phyloP scores from a whole-genome alignment of 768 basidiomycete species.

The Phylloporus scabripes region DNA sequence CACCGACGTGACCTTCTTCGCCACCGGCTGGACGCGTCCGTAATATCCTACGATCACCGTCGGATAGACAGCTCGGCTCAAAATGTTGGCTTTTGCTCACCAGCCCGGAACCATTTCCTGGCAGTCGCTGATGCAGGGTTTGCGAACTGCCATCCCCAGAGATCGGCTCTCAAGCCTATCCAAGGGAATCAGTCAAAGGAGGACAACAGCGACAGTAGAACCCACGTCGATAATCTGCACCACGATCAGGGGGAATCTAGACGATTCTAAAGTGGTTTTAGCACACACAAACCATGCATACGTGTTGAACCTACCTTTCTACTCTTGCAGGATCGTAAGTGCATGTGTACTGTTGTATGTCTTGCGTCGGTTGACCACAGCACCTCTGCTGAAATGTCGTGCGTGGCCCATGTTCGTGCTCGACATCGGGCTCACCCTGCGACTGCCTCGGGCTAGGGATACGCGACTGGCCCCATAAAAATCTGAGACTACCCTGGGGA shows the following conservation, averaged over 20 bases:
- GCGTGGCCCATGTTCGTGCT: constrained; percentile 33
- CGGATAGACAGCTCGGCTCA: neutral
- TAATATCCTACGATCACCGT: constrained; percentile 40
- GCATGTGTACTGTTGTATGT: constrained; percentile 68
- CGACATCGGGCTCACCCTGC: constrained; percentile 47
- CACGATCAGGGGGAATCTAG: constrained; percentile 48
- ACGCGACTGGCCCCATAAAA: constrained; percentile 53
- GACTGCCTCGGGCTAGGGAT: constrained; percentile 63
- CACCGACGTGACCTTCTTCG: neutral
- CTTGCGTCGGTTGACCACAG: constrained; percentile 37
- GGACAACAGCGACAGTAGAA: neutral
- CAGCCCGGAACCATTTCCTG: constrained; percentile 44
- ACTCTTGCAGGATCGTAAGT: constrained; percentile 47
- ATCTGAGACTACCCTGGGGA: constrained; percentile 59
- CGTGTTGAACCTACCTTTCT: constrained; percentile 42
- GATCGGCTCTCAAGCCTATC: constrained; percentile 32
- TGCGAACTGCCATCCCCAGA: constrained; percentile 55
- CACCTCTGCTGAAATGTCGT: constrained; percentile 44
- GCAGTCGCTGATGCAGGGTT: constrained; percentile 59
- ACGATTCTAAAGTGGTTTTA: constrained; percentile 42
- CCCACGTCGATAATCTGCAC: constrained; percentile 65
- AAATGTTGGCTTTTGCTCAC: constrained; percentile 27
- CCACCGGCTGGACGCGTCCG: constrained; percentile 48
- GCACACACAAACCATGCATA: neutral
- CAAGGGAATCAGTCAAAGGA: neutral